Evolutionary conservation across 1,284 basidiomycete species (phyloP).

Genomic region (Malassezia nana): DNA sequence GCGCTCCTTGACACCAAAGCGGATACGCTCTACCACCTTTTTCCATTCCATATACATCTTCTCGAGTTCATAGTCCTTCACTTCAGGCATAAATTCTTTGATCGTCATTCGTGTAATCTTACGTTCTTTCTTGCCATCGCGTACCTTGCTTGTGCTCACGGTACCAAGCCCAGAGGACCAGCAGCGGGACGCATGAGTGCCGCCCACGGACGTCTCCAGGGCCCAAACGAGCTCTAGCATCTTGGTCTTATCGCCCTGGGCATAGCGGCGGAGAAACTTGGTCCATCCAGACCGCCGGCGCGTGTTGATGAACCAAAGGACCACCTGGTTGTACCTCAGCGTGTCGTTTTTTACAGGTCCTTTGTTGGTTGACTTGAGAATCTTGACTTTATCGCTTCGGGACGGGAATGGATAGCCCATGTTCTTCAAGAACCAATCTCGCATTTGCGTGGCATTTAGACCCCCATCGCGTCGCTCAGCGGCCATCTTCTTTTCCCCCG

Average conservation of each 20-base stretch:
- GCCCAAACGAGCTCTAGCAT: slow-evolving; percentile 16
- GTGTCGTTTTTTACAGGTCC: neutral
- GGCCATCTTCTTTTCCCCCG: neutral
- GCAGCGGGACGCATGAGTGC: slow-evolving; percentile 8
- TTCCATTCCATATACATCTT: slow-evolving; percentile 19
- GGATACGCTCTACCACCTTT: slow-evolving; percentile 27
- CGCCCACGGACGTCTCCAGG: slow-evolving; percentile 6
- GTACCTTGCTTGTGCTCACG: neutral
- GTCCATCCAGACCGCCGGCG: slow-evolving; percentile 44
- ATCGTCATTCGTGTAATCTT: neutral
- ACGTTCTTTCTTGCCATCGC: neutral
- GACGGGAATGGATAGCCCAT: slow-evolving; percentile 33
- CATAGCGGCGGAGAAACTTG: slow-evolving; percentile 26
- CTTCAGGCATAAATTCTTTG: neutral
- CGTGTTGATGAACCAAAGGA: slow-evolving; percentile 46
- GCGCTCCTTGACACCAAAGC: slow-evolving; percentile 29
- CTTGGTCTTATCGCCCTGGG: slow-evolving; percentile 24
- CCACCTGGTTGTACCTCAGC: slow-evolving; percentile 22
- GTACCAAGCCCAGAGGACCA: slow-evolving; percentile 9
- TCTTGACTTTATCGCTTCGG: slow-evolving; percentile 22
- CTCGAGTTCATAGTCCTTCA: neutral
- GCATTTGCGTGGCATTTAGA: slow-evolving; percentile 27
- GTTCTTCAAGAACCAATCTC: slow-evolving; percentile 31
- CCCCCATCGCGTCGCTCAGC: slow-evolving; percentile 2
- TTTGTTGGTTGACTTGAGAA: slow-evolving; percentile 26